Base-by-base conservation (phyloP, 2,329 filamentous ascomycete species). In the Pyrenophora tritici-repentis region DNA sequence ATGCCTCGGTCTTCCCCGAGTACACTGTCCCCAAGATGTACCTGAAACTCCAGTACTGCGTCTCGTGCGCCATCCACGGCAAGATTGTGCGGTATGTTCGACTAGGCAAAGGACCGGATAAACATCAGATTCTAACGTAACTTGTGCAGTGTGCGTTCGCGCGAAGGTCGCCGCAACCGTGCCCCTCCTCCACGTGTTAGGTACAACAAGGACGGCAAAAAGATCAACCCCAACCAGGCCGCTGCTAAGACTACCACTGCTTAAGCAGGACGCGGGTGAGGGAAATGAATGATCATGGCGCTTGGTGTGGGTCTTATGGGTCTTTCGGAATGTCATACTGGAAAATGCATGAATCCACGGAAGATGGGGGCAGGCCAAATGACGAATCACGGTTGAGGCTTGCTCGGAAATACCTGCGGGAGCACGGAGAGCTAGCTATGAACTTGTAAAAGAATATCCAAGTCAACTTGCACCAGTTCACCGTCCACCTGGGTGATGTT, bases 191-290 rank as follows among this genome's bases (percentile, higher is more conserved):
- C 94, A 76, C 87, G 94, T 78, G 92, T 99, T 75, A 86, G 94
- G 75, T 99, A 96, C 91, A 99, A 99, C 90, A 97, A 97, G 89
- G 94, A 99, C 77, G 93, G 92, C 85, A 99, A 99, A 91, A 99
- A 99, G 89, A 87, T 99, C 78, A 88, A 87, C 79, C 91, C 93
- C 68, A 89, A 88, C 76, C 87, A 91, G 81, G 87, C 90, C 79
- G 83, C 84, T 74, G 90, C 90, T 83, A 81, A 82, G 72, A 73
- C 79, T 47, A 63, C 62, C 31, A 71, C 58, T 55, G 72, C 64
- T 65, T 72, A 71, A 53, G 54, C 46, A 47, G 55, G 47, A 44
- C 55, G 53, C 39, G 50, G 42, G 56, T 37, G 42, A 50, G 45
- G 48, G 58, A 51, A 57, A 48, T 57, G 58, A 63, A 61, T 60